These are phyloP conservation scores for Aspergillus carlsbadensis DNA, from an alignment of 495 filamentous ascomycete genomes.

Conservation along the genomic window DNA sequence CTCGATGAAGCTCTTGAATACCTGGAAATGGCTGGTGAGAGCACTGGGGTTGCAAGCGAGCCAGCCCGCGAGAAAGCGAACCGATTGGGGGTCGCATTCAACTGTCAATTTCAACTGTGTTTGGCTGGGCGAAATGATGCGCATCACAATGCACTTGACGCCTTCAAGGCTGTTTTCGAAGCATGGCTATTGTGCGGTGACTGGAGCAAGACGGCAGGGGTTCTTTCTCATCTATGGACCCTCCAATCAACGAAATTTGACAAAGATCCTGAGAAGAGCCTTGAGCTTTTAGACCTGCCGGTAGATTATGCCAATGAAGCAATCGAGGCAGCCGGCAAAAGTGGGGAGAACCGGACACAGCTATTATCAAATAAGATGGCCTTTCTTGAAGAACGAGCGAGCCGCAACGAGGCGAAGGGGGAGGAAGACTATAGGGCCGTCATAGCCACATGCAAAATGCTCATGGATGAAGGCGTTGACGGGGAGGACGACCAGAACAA, in stretches of 20 bases:
- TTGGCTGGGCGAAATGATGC: neutral
- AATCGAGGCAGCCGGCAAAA: neutral
- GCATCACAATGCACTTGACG: neutral
- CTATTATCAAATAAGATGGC: neutral
- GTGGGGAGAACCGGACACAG: neutral
- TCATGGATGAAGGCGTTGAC: neutral
- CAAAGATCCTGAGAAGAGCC: neutral
- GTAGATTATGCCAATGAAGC: neutral
- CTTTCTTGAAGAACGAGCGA: neutral
- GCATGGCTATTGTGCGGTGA: neutral
- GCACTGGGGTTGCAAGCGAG: no score
- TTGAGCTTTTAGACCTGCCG: neutral
- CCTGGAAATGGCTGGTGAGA: neutral
- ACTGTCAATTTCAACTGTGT: neutral
- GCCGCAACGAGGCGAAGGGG: neutral
- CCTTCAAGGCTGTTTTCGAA: neutral
- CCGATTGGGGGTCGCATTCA: neutral
- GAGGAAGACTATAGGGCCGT: neutral
- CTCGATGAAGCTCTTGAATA: neutral
- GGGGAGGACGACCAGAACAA: neutral
- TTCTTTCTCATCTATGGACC: neutral
- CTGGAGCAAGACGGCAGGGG: neutral
- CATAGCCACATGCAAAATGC: neutral
- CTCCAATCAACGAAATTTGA: neutral
- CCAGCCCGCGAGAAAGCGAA: no score